phyloP scores from a whole-genome alignment of 2,329 filamentous ascomycete genomes.

The Colletotrichum liaoningense region DNA sequence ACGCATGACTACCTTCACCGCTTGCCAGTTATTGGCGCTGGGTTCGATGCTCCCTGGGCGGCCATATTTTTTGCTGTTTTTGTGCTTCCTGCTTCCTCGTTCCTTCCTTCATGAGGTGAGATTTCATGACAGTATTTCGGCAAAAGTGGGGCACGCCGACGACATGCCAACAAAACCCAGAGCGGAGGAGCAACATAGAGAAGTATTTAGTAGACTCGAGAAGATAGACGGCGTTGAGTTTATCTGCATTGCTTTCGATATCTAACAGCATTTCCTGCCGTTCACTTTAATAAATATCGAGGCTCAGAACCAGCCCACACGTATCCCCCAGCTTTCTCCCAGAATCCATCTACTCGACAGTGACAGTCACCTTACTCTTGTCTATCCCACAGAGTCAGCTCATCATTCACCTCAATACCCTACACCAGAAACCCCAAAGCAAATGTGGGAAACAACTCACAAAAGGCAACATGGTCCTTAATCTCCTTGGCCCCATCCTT shows the following conservation, averaged over 20 bases:
- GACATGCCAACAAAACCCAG: neutral
- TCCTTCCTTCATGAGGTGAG: neutral
- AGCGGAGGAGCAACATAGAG: neutral
- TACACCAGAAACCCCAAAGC: neutral
- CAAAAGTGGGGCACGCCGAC: neutral
- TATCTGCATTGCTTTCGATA: neutral
- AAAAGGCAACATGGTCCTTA: conserved; percentile 68
- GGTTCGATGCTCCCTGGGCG: neutral
- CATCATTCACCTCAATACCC: neutral
- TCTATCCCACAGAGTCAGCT: conserved; percentile 40
- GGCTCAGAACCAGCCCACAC: neutral
- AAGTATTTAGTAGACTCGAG: neutral
- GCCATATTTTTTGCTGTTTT: neutral
- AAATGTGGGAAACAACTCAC: conserved; percentile 50
- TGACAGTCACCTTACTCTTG: conserved; percentile 47
- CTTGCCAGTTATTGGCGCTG: neutral
- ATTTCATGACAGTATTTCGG: neutral
- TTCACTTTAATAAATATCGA: too few relatives aligned
- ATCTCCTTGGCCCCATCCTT: conserved; percentile 61
- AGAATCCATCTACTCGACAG: conserved; percentile 23
- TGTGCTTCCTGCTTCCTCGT: neutral
- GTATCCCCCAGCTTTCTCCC: neutral
- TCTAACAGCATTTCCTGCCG: neutral
- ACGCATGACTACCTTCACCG: neutral
- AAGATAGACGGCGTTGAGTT: neutral